Evolutionary conservation across 2,329 filamentous ascomycete genomes (phyloP).

Genomic region (Moelleriella libera): DNA sequence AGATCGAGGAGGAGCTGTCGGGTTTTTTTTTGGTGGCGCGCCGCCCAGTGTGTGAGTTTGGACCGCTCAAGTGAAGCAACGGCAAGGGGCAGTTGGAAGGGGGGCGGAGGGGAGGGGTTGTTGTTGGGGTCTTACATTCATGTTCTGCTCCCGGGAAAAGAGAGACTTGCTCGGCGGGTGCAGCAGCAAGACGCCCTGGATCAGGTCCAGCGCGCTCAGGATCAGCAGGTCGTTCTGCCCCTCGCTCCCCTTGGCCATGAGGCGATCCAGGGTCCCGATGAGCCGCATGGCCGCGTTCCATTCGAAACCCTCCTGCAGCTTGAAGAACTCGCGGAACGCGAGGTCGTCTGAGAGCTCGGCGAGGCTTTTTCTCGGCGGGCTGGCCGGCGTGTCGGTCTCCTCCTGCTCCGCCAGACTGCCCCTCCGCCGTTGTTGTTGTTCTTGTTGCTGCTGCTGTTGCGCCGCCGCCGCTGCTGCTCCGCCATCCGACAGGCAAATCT

Average conservation of each 20-base stretch:
- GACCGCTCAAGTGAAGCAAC: too few species aligned
- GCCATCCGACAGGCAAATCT: constrained; percentile 66
- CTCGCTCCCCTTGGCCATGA: constrained; percentile 70
- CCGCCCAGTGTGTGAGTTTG: too few species aligned
- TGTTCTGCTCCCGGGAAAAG: constrained; percentile 80
- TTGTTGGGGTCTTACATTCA: constrained; percentile 53
- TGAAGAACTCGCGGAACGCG: constrained; percentile 91
- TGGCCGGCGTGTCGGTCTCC: constrained; percentile 8
- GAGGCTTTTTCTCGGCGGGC: constrained; percentile 44
- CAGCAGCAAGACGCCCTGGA: constrained; percentile 76
- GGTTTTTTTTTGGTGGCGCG: constrained; percentile 1
- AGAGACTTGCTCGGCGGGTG: constrained; percentile 81
- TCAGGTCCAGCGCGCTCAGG: constrained; percentile 71
- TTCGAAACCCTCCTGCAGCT: constrained; percentile 91
- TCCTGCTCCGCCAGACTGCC: neutral
- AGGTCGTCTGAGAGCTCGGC: constrained; percentile 64
- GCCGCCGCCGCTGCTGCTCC: neutral
- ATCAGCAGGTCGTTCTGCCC: constrained; percentile 82
- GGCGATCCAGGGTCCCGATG: constrained; percentile 70
- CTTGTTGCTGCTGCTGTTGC: neutral
- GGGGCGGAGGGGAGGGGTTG: too few species aligned
- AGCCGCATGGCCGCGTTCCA: constrained; percentile 90
- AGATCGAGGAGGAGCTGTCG: constrained; percentile 77
- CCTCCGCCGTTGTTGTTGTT: constrained; percentile 1
- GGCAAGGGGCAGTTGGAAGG: too few species aligned